Percentiles rank a stretch among this genome's conserved stretches.
These are phyloP conservation scores for Solanum pinnatisectum DNA, from an alignment of 257 asterid species.

Conservation along the genomic window DNA sequence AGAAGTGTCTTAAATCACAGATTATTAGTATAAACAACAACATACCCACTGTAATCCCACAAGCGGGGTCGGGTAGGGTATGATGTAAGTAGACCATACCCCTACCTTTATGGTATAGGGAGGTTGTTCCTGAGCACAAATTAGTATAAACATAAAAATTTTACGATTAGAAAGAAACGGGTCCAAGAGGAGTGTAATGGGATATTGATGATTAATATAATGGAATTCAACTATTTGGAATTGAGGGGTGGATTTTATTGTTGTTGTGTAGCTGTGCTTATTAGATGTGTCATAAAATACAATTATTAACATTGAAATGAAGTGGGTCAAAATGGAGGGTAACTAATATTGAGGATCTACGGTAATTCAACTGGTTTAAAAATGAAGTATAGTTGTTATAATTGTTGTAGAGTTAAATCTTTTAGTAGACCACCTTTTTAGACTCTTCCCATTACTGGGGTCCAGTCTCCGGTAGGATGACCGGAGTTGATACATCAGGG, in stretches of 20 bases:
- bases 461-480: too few relatives aligned
- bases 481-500: too few relatives aligned
- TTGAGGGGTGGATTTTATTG: background rate
- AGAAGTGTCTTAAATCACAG: background rate
- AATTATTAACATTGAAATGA: background rate
- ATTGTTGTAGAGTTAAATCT: background rate
- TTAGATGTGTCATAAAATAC: background rate
- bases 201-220: background rate
- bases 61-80: background rate
- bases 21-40: background rate
- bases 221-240: background rate
- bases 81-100: background rate
- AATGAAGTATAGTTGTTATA: background rate
- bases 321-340: background rate
- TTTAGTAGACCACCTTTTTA: too few relatives aligned
- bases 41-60: background rate
- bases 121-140: background rate
- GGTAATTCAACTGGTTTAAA: background rate
- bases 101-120: background rate
- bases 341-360: background rate
- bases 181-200: background rate
- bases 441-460: too few relatives aligned
- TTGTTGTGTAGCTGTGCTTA: background rate
- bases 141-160: background rate
- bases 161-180: background rate